Conservation (phyloP, 75 land plant genomes). For the Cupressus sempervirens region DNA sequence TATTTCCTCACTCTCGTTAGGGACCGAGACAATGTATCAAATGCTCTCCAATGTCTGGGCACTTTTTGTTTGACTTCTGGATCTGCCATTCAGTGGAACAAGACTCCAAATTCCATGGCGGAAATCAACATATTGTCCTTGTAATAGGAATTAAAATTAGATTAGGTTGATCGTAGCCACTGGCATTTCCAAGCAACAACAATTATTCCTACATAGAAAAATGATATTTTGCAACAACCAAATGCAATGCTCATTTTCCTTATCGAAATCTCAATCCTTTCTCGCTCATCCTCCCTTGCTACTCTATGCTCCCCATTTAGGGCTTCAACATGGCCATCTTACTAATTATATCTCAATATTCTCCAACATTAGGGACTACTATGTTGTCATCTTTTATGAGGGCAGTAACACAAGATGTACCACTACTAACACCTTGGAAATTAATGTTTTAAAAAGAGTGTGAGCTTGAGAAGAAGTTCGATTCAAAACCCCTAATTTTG, state of each 20-base stretch:
- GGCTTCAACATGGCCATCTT: conserved; percentile 59
- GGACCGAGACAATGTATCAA: too few species aligned
- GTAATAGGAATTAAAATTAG: neutral
- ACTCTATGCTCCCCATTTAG: conserved; percentile 71
- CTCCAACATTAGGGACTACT: conserved; percentile 78
- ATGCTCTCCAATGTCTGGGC: too few species aligned
- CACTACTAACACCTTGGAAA: conserved; percentile 35
- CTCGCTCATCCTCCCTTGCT: conserved; percentile 58
- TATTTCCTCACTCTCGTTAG: too few species aligned
- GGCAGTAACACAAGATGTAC: conserved; percentile 79
- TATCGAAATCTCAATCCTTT: conserved; percentile 58
- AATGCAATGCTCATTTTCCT: conserved; percentile 11
- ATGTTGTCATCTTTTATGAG: conserved; percentile 46
- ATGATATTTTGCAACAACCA: neutral
- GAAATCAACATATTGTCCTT: conserved; percentile 77
- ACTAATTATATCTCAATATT: conserved; percentile 76
- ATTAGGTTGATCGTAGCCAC: too few species aligned
- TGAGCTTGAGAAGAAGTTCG: neutral
- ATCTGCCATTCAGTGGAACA: too few species aligned
- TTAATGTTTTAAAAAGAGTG: neutral
- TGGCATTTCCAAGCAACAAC: neutral
- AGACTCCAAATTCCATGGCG: conserved; percentile 62
- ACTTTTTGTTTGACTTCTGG: too few species aligned
- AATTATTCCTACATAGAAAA: neutral
- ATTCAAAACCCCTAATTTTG: neutral